Evolutionary conservation across 176 grass and related monocot genomes (phyloP).

Genomic region (Dactylis glomerata): DNA sequence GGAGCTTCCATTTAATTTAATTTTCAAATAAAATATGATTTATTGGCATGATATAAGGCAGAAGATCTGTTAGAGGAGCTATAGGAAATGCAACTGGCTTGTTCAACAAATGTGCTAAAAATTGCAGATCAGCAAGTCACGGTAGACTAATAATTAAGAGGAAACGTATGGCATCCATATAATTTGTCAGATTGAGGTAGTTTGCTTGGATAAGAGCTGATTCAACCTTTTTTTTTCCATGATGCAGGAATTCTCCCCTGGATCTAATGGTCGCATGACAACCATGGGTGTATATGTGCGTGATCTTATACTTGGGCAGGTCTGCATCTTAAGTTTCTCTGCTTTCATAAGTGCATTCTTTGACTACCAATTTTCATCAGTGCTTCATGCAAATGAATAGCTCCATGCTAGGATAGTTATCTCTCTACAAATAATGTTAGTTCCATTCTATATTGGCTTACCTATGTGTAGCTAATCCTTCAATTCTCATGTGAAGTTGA

Average conservation of each 20-base stretch:
- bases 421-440: not conserved
- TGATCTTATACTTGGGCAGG: constrained; percentile 97
- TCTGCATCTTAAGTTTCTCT: constrained; percentile 20
- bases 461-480: not conserved
- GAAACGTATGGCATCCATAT: not conserved
- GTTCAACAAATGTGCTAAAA: not conserved
- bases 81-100: not conserved
- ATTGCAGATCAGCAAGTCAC: not conserved
- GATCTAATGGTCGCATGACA: constrained; percentile 68
- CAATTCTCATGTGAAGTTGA: not conserved
- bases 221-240: not conserved
- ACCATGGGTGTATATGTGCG: constrained; percentile 96
- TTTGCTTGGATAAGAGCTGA: not conserved
- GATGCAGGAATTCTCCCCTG: constrained; percentile 77
- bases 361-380: not conserved
- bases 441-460: not conserved
- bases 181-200: not conserved
- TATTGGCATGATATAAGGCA: not conserved
- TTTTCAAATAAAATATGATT: not conserved
- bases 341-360: not conserved
- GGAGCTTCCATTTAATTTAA: constrained; percentile 1
- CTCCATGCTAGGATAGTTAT: not conserved
- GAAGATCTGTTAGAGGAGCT: not conserved
- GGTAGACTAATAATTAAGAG: not conserved
- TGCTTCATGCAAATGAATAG: not conserved